Evolutionary conservation across 140 eudicot species (phyloP).

Genomic region (Senecio squalidus): DNA sequence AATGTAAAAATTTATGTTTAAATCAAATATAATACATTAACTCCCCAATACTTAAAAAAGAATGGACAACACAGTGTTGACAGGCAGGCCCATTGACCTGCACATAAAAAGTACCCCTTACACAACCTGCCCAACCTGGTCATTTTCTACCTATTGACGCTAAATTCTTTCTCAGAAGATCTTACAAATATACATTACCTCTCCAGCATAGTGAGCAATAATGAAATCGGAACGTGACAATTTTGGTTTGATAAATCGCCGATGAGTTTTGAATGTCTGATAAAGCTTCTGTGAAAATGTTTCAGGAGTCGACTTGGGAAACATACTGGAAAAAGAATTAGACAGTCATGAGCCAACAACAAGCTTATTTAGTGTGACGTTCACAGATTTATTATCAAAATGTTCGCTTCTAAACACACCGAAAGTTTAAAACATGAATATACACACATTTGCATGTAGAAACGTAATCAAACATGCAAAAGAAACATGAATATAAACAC

Average conservation of each 20-base stretch:
- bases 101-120: too few relatives aligned
- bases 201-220: slow-evolving; percentile 96
- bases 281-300: slow-evolving; percentile 93
- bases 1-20: too few relatives aligned
- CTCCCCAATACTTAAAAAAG: too few relatives aligned
- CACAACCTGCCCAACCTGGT: too few relatives aligned
- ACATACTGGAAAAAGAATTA: slow-evolving; percentile 76
- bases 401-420: not conserved
- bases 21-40: too few relatives aligned
- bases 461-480: slow-evolving; percentile 2
- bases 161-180: slow-evolving; percentile 4
- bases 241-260: slow-evolving; percentile 84
- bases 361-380: slow-evolving; percentile 6
- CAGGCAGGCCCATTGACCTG: too few relatives aligned
- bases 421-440: too few relatives aligned
- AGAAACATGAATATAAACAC: not conserved
- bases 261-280: slow-evolving; percentile 72
- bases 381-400: not conserved
- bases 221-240: slow-evolving; percentile 85
- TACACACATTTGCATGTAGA: not conserved
- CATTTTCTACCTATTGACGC: too few relatives aligned
- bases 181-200: slow-evolving; percentile 39
- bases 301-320: slow-evolving; percentile 94
- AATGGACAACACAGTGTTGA: too few relatives aligned
- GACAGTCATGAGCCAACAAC: slow-evolving; percentile 11